Percentiles rank a stretch among this genome's conserved stretches.
phyloP scores from a whole-genome alignment of 176 grass and related monocot genomes.

The Aegilops speltoides region DNA sequence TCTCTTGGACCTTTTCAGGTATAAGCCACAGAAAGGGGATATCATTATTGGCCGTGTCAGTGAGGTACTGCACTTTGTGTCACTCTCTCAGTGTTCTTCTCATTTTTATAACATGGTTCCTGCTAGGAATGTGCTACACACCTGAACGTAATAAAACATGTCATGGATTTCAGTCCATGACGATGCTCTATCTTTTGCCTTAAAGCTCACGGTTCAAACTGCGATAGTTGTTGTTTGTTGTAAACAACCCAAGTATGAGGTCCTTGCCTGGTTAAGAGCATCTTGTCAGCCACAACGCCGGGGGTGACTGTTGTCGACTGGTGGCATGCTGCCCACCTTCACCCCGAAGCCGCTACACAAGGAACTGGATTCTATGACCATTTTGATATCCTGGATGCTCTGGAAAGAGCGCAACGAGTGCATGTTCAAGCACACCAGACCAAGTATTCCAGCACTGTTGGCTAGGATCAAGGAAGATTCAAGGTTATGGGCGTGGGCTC shows the following conservation, averaged over 20 bases:
- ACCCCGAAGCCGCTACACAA: too few relatives aligned
- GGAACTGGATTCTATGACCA: too few relatives aligned
- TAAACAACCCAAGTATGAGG: neutral
- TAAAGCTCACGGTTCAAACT: neutral
- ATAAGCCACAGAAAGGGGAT: constrained; percentile 83
- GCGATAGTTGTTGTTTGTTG: neutral
- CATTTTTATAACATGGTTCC: neutral
- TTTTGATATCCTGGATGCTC: neutral
- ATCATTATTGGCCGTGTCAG: constrained; percentile 91
- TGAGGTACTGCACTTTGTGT: constrained; percentile 45
- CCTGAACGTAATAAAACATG: neutral
- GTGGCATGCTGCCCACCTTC: too few relatives aligned
- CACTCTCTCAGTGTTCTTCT: neutral
- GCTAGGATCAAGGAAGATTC: too few relatives aligned
- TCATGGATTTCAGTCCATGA: neutral
- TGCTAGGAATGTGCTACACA: neutral
- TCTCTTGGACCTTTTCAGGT: constrained; percentile 43
- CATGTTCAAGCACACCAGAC: neutral
- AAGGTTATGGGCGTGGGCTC: neutral
- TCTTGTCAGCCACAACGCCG: neutral
- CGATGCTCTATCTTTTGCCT: neutral
- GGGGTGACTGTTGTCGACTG: neutral
- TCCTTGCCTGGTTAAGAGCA: neutral
- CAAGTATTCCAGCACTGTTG: neutral
- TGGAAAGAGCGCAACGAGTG: neutral